These are phyloP conservation scores for Malassezia arunalokei DNA, from an alignment of 1,284 basidiomycete genomes.

Conservation along the genomic window DNA sequence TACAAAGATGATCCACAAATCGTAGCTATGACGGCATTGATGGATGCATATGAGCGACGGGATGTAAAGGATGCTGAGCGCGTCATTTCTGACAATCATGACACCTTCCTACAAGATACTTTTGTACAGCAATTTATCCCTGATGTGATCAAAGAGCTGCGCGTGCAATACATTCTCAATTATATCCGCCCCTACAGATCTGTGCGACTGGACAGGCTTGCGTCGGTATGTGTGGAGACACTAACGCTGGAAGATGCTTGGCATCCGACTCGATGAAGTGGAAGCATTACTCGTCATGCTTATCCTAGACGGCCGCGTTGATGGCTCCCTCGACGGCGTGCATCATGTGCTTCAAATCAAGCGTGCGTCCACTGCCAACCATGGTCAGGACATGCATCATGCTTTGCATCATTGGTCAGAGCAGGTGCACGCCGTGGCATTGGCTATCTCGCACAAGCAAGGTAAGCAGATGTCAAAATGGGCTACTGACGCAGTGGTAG, in stretches of 20 bases:
- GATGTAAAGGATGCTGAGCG: constrained; percentile 93
- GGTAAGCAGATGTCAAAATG: background rate
- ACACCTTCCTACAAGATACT: constrained; percentile 84
- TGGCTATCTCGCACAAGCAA: constrained; percentile 58
- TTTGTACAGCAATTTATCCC: constrained; percentile 91
- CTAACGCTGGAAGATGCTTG: constrained; percentile 61
- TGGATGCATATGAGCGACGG: constrained; percentile 85
- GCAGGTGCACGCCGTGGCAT: constrained; percentile 57
- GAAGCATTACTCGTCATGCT: constrained; percentile 84
- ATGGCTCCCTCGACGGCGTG: constrained; percentile 90
- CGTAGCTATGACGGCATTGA: constrained; percentile 91
- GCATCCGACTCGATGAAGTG: constrained; percentile 72
- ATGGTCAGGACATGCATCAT: background rate
- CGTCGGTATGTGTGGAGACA: constrained; percentile 48
- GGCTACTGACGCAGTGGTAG: background rate
- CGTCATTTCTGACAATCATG: constrained; percentile 77
- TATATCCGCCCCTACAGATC: constrained; percentile 93
- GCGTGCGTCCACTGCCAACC: background rate
- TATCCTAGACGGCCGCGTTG: constrained; percentile 86
- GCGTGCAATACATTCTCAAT: constrained; percentile 92
- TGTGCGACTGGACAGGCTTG: constrained; percentile 59
- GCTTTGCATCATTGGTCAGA: background rate
- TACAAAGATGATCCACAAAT: constrained; percentile 96
- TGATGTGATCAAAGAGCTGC: constrained; percentile 77
- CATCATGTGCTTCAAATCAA: constrained; percentile 64